Percentiles rank a stretch among this genome's conserved stretches.
Conservation (phyloP, 2,329 filamentous ascomycete species). For the Rutstroemia sp. region DNA sequence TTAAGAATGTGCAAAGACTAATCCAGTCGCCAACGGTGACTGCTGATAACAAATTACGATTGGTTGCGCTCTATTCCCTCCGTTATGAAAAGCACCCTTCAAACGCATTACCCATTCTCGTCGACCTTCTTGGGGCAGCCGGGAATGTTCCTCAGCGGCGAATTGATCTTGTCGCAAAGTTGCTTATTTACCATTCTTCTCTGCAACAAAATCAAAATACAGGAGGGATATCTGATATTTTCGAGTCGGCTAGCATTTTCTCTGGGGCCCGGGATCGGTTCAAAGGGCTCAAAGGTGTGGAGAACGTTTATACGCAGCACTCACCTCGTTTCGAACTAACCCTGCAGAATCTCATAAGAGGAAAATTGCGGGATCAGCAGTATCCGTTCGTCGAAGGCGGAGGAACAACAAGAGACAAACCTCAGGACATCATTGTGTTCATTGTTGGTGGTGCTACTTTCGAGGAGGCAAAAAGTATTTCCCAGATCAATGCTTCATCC, state of each 20-base stretch:
- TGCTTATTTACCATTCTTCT: constrained; percentile 80
- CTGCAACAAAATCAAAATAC: constrained; percentile 71
- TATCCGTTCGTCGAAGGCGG: constrained; percentile 92
- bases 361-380: constrained; percentile 73
- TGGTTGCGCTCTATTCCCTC: constrained; percentile 91
- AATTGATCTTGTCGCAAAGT: constrained; percentile 72
- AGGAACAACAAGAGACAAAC: constrained; percentile 83
- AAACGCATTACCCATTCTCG: constrained; percentile 74
- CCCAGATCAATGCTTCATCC: constrained; percentile 86
- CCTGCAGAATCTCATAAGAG: constrained; percentile 88
- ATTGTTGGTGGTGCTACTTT: constrained; percentile 92
- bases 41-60: constrained; percentile 73
- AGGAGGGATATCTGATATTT: constrained; percentile 80
- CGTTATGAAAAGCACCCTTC: constrained; percentile 84
- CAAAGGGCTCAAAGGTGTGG: constrained; percentile 92
- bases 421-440: constrained; percentile 93
- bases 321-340: constrained; percentile 82
- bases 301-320: constrained; percentile 98
- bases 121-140: constrained; percentile 78
- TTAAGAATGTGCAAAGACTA: constrained; percentile 71
- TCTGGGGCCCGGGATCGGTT: constrained; percentile 80
- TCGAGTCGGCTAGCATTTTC: constrained; percentile 87
- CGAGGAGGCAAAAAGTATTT: constrained; percentile 93
- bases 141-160: constrained; percentile 71
- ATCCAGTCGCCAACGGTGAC: constrained; percentile 75